Conservation (phyloP, 2,329 filamentous ascomycete species). For the Tolypocladium ovalisporum region DNA sequence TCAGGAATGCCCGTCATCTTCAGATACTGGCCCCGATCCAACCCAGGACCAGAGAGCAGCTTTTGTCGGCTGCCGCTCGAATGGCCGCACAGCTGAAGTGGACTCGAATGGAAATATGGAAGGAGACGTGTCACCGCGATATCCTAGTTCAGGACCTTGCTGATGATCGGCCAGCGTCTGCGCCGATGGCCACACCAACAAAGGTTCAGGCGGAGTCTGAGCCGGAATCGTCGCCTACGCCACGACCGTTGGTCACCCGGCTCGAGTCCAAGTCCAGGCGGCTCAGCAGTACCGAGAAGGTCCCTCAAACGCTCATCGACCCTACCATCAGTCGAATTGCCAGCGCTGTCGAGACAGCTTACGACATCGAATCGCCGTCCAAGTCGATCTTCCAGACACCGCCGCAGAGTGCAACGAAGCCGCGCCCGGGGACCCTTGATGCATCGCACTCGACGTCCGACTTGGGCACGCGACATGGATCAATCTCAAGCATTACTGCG, state of each 20-base stretch:
- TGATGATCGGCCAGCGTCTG: slow-evolving; percentile 44
- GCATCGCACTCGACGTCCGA: slow-evolving; percentile 8
- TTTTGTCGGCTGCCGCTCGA: slow-evolving; percentile 73
- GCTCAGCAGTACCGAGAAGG: slow-evolving; percentile 12
- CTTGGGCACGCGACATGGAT: slow-evolving; percentile 14
- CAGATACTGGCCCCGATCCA: slow-evolving; percentile 84
- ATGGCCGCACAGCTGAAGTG: slow-evolving; percentile 86
- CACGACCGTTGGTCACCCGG: slow-evolving; percentile 10
- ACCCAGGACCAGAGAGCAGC: slow-evolving; percentile 75
- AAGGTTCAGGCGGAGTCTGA: slow-evolving; percentile 14
- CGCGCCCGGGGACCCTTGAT: slow-evolving; percentile 3
- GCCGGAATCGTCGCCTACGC: slow-evolving; percentile 14
- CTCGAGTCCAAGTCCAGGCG: slow-evolving; percentile 17
- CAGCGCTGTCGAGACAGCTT: slow-evolving; percentile 6
- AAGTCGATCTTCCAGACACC: slow-evolving; percentile 18
- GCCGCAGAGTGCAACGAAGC: slow-evolving; percentile 16
- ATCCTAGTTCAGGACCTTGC: slow-evolving; percentile 78
- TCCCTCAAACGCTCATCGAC: slow-evolving; percentile 17
- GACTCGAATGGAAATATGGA: slow-evolving; percentile 91
- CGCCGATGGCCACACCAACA: slow-evolving; percentile 7
- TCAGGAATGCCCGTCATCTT: slow-evolving; percentile 84
- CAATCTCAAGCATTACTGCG: slow-evolving; percentile 18
- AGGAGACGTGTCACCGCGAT: slow-evolving; percentile 79
- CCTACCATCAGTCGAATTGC: slow-evolving; percentile 8
- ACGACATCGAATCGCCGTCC: slow-evolving; percentile 14